Evolutionary conservation across 1,284 basidiomycete genomes (phyloP), one percentile per base, ranked within the genome.

Genomic region (Schizophyllum amplum): DNA sequence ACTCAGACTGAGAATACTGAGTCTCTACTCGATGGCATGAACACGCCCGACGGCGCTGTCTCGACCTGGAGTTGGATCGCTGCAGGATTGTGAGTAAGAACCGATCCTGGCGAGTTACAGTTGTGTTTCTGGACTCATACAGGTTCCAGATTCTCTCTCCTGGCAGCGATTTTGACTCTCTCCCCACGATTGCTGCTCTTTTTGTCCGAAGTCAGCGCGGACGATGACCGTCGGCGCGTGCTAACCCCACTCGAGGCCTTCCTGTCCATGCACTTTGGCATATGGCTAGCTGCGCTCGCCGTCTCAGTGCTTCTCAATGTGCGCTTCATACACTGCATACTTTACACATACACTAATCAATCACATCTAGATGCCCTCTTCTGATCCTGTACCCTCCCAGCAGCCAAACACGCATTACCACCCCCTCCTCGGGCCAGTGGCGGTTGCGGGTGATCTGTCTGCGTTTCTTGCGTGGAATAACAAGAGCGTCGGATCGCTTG

Each of bases 401-500:
- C 24, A 61, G 58, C 51, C 50, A 60, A 26, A 57, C 63, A 52
- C 56, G 64, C 5, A 63, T 69, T 9, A 65, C 62, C 86, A 90
- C 64, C 88, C 88, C 3, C 74, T 90, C 17, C 72, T 91, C 46
- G 69, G 73, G 24, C 81, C 86, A 1, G 65, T 87, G 51, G 78
- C 83, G 15, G 64, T 68, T 6, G 78, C 80, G 17, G 76, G 77
- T 56, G 70, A 72, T 46, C 55, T 84, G 21, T 79, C 83, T 47
- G 75, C 86, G 7, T 80, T 90, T 56, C 61, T 86, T 11, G 80
- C 87, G 4, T 91, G 83, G 67, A 87, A 87, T 64, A 81, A 80
- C 9, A 71, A 63, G 17, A 71, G 73, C 48, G 76, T 86, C 17
- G 84, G 86, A 1, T 68, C 81, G 4, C 72, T 91, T 26, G 71